Percentiles rank a stretch among this genome's conserved stretches.
Conservation (phyloP, 2,329 filamentous ascomycete species). For the Diaporthe capsici region DNA sequence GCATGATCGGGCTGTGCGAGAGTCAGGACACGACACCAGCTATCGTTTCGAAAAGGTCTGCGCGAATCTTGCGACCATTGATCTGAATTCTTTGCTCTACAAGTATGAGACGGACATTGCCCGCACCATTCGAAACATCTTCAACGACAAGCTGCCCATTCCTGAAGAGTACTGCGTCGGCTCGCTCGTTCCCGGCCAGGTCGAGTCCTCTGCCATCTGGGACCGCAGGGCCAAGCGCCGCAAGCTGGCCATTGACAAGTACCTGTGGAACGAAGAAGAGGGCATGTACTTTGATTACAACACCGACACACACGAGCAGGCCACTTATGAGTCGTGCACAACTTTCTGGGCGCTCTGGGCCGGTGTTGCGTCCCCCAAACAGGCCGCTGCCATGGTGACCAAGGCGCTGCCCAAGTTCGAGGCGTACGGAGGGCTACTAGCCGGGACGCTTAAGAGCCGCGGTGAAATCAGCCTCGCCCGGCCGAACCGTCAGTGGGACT, state of each 20-base stretch:
- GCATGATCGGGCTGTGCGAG: conserved; percentile 94
- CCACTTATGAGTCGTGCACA: conserved; percentile 89
- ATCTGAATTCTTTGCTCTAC: conserved; percentile 94
- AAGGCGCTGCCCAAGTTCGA: conserved; percentile 91
- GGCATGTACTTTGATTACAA: conserved; percentile 99
- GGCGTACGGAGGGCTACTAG: conserved; percentile 87
- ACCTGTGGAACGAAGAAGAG: conserved; percentile 91
- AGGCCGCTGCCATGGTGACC: conserved; percentile 86
- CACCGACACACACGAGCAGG: conserved; percentile 84
- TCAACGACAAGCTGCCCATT: conserved; percentile 85
- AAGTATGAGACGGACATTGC: conserved; percentile 98
- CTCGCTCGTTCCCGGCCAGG: conserved; percentile 74
- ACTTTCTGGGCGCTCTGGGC: conserved; percentile 99
- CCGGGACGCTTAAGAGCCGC: conserved; percentile 90
- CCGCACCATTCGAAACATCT: conserved; percentile 85
- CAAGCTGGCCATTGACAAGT: conserved; percentile 89
- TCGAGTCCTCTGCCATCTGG: conserved; percentile 90
- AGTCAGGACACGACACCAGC: conserved; percentile 96
- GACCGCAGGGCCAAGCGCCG: conserved; percentile 89
- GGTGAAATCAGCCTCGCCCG: conserved; percentile 83
- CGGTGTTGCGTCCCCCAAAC: conserved; percentile 85
- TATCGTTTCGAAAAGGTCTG: conserved; percentile 92
- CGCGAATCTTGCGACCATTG: conserved; percentile 91
- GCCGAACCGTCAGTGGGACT: conserved; percentile 98
- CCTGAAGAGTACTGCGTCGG: conserved; percentile 85